Base-by-base conservation (phyloP, 2,329 filamentous ascomycete species). In the Fusarium illudens region DNA sequence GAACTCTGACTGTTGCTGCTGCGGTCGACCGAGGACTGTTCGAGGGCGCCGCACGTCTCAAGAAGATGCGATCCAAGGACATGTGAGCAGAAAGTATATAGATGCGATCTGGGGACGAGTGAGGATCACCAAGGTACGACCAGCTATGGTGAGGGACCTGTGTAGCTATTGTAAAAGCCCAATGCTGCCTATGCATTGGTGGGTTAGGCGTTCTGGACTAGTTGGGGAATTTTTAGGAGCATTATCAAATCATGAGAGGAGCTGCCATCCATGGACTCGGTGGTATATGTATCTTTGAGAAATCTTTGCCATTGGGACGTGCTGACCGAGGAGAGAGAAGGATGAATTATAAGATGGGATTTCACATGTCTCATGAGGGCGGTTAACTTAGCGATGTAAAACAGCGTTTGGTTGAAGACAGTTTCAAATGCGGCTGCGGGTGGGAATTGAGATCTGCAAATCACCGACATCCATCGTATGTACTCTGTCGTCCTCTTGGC, bases 1-100 rank as follows among this genome's bases (percentile, higher is more conserved):
- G 96, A 71, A 99, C 96, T 0, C 81, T 99, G 70, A 99, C 96
- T 0, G 96, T 99, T 17, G 96, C 96, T 11, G 96, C 96, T 6
- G 96, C 96, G 5, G 84, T 99, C 30, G 96, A 99, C 78, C 88
- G 96, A 59, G 92, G 92, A 51, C 80, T 98, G 64, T 99, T 97
- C 74, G 96, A 99, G 81, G 96, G 96, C 39, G 87, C 88, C 3
- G 88, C 90, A 60, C 88, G 92, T 76, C 84, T 98, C 68, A 97
- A 92, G 87, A 99, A 99, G 86, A 79, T 97, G 78, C 93, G 86
- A 71, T 80, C 84, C 6, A 91, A 91, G 81, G 87, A 87, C 67
- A 75, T 88, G 63, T 89, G 78, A 77, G 60, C 4, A 42, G 12
- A 17, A 39, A 36, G 19, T 33, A 46, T 37, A 51, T 52, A 29